A percentile compares a stretch with the other conserved stretches of the same genome.
These are phyloP conservation scores for Naganishia cerealis DNA, from an alignment of 1,284 basidiomycete species.

Conservation along the genomic window DNA sequence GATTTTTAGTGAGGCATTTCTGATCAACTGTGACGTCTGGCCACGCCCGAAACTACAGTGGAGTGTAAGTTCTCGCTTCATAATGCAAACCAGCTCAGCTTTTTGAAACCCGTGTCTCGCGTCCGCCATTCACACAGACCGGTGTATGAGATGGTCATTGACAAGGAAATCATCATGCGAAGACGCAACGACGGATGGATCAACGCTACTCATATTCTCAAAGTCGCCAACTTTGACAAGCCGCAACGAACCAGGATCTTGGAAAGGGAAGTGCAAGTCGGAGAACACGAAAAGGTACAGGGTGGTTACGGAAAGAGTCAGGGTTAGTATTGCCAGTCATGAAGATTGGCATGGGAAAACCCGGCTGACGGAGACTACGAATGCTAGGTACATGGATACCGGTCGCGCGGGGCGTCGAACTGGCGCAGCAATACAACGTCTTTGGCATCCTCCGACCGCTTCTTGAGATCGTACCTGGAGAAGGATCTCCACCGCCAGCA, in stretches of 20 bases:
- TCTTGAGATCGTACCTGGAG: conserved; percentile 87
- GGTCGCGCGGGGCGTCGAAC: conserved; percentile 78
- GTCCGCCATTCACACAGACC: conserved; percentile 40
- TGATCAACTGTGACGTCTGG: conserved; percentile 16
- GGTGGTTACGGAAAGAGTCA: conserved; percentile 99
- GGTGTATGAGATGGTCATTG: conserved; percentile 70
- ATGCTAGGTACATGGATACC: conserved; percentile 94
- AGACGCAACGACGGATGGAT: conserved; percentile 92
- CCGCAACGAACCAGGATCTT: conserved; percentile 95
- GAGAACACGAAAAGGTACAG: conserved; percentile 98
- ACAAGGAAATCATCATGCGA: conserved; percentile 95
- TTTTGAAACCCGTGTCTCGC: not conserved
- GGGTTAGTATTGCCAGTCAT: conserved; percentile 63
- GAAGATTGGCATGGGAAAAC: not conserved
- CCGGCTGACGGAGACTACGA: not conserved
- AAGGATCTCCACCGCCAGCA: conserved; percentile 89
- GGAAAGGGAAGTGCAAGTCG: conserved; percentile 97
- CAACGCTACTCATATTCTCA: conserved; percentile 98
- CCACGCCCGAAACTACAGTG: conserved; percentile 40
- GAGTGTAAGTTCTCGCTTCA: conserved; percentile 48
- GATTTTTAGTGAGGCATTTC: not conserved
- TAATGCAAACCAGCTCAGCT: not conserved
- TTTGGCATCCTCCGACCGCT: conserved; percentile 85
- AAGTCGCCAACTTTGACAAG: conserved; percentile 99
- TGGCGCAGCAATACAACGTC: conserved; percentile 92